These are phyloP conservation scores for Phytophthora agathidicida DNA, from an alignment of 352 stramenopile species.

Conservation along the genomic window DNA sequence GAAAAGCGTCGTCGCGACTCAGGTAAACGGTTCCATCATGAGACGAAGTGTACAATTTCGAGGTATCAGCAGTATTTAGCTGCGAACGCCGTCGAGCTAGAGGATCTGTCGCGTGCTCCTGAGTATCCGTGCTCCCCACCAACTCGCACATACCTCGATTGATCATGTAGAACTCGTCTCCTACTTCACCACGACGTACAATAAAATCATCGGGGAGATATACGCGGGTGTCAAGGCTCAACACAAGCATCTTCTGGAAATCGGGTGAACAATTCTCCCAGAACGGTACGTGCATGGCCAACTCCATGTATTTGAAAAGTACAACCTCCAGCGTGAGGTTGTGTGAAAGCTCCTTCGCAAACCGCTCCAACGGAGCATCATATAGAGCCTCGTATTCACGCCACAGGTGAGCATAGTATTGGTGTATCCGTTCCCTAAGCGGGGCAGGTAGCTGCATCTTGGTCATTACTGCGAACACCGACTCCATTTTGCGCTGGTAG, in stretches of 20 bases:
- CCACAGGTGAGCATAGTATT: constrained; percentile 78
- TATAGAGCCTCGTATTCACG: constrained; percentile 71
- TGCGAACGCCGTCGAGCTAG: constrained; percentile 20
- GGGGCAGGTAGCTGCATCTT: constrained; percentile 54
- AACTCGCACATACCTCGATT: constrained; percentile 58
- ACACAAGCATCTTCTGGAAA: constrained; percentile 62
- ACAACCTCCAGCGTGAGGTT: constrained; percentile 70
- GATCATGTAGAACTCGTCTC: constrained; percentile 71
- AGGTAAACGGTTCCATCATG: constrained; percentile 26
- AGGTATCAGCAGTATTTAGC: constrained; percentile 12
- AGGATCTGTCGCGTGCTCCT: constrained; percentile 28
- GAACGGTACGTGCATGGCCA: constrained; percentile 54
- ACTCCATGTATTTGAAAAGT: constrained; percentile 74
- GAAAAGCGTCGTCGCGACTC: constrained; percentile 6
- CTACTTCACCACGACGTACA: constrained; percentile 52
- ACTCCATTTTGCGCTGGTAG: constrained; percentile 68
- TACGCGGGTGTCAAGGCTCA: constrained; percentile 52
- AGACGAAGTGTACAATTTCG: constrained; percentile 30
- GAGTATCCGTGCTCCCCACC: constrained; percentile 20
- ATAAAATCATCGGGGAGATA: constrained; percentile 73
- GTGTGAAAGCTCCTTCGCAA: constrained; percentile 62
- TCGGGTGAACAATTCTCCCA: constrained; percentile 50
- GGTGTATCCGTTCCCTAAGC: constrained; percentile 65
- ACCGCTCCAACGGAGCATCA: constrained; percentile 45
- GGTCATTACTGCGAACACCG: constrained; percentile 53